Percentiles rank a stretch among this genome's conserved stretches.
phyloP scores from a whole-genome alignment of 768 basidiomycete species.

The Ramaria sp. region DNA sequence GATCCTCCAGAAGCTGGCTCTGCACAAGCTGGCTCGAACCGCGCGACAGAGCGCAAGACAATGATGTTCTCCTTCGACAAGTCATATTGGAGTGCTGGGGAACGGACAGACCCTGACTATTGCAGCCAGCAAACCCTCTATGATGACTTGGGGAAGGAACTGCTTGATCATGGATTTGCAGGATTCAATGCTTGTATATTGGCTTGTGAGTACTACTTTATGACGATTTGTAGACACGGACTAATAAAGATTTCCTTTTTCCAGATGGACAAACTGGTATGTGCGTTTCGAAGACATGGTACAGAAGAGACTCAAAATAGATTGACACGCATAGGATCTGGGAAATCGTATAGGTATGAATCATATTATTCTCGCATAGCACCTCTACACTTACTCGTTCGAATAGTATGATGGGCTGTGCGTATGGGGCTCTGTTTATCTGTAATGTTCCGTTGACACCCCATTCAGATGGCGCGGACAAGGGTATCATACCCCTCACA shows the following conservation, averaged over 20 bases:
- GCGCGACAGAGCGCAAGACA: conserved; percentile 82
- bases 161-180: conserved; percentile 89
- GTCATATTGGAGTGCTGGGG: conserved; percentile 93
- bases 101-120: conserved; percentile 80
- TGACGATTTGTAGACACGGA: neutral
- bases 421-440: no score
- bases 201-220: conserved; percentile 67
- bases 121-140: conserved; percentile 93
- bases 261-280: conserved; percentile 78
- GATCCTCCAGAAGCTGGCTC: conserved; percentile 80
- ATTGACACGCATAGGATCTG: conserved; percentile 47
- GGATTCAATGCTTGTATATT: conserved; percentile 99
- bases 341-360: conserved; percentile 82
- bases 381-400: neutral
- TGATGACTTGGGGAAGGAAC: conserved; percentile 86
- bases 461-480: conserved; percentile 81
- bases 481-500: conserved; percentile 95
- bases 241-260: neutral
- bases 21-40: conserved; percentile 39
- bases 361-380: neutral
- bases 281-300: conserved; percentile 16
- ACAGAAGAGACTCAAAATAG: neutral
- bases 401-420: conserved; percentile 89
- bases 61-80: conserved; percentile 95
- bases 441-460: no score